Percentiles rank a stretch among this genome's conserved stretches.
Conservation (phyloP, 306 rosid species). For the Leucaena leucocephala region DNA sequence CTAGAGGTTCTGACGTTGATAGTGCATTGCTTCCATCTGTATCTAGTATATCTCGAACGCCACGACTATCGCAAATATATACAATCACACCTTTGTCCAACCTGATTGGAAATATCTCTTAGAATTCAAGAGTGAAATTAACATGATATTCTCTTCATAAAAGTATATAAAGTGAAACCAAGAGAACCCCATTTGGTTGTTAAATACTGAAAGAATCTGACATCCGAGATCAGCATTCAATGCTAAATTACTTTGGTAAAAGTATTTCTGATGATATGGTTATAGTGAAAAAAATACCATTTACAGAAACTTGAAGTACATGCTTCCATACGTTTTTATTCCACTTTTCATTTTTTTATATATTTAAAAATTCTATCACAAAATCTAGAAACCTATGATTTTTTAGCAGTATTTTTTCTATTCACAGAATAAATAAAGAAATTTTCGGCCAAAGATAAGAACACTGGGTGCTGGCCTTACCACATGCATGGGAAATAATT, state of each 20-base stretch:
- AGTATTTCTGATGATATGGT: conserved; percentile 29
- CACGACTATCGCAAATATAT: conserved; percentile 86
- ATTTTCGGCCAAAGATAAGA: not conserved
- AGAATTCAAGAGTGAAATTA: conserved; percentile 31
- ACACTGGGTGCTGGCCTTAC: not conserved
- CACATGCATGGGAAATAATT: conserved; percentile 28
- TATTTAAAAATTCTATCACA: not conserved
- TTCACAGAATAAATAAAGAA: not conserved
- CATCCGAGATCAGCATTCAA: conserved; percentile 14
- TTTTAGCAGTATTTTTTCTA: not conserved
- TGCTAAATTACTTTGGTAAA: conserved; percentile 24
- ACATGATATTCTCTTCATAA: not conserved
- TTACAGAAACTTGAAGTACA: not conserved
- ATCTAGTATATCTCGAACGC: conserved; percentile 93
- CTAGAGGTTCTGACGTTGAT: conserved; percentile 87
- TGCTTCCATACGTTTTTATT: not conserved
- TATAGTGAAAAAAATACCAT: not conserved
- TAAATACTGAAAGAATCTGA: conserved; percentile 24
- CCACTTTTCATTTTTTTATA: not conserved
- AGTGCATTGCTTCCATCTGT: conserved; percentile 89
- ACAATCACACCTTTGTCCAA: conserved; percentile 97
- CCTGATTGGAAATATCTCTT: conserved; percentile 61
- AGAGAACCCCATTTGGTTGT: conserved; percentile 5
- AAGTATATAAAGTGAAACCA: conserved; percentile 14
- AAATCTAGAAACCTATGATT: not conserved